Base-by-base conservation (phyloP, 1,139 yeast species). In the Candida sp. region DNA sequence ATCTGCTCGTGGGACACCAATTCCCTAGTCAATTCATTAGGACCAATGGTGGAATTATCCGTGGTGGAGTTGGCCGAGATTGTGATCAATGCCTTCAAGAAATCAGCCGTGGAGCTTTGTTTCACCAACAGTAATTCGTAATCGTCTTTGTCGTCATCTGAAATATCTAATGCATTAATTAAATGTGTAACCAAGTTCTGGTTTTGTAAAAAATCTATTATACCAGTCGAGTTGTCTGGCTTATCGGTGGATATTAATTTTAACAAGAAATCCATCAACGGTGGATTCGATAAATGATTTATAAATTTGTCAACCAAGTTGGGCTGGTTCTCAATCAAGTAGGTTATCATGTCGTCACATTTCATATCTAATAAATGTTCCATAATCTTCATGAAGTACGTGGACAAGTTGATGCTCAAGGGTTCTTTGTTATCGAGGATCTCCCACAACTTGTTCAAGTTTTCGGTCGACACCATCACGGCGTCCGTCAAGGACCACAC, bases 401-500 rank as follows among this genome's bases (percentile, higher is more conserved):
- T 88, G 30, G 97, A 92, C 42, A 90, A 78, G 53, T 84, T 81
- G 58, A 91, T 89, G 38, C 92, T 84, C 50, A 93, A 72, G 1
- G 94, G 75, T n/a, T 61, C 60, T 40, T 62, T 67, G 17, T 69
- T 53, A 49, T 90, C 96, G 56, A 94, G 77, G 25, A 93, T 77
- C 27, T 83, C 71, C 99, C 99, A 94, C 49, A 94, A 73, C 62
- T 80, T 84, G 54, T 83, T 83, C 56, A 96, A 69, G 47, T 90
- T 77, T 22, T 76, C 78, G 3, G 83, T 77, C 53, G 86, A 83
- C 61, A 90, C 96, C 88, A 94, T 88, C 47, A 94, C 86, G 0
- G 97, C 86, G 60, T 94, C 97, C 4, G 97, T 90, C 37, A 96
- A 78, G 4, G 96, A 89, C 98, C 98, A 94, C 6, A 92, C 96